Base-by-base conservation (phyloP, 208 protist genomes). In the Jaenimonas drosophilae region DNA sequence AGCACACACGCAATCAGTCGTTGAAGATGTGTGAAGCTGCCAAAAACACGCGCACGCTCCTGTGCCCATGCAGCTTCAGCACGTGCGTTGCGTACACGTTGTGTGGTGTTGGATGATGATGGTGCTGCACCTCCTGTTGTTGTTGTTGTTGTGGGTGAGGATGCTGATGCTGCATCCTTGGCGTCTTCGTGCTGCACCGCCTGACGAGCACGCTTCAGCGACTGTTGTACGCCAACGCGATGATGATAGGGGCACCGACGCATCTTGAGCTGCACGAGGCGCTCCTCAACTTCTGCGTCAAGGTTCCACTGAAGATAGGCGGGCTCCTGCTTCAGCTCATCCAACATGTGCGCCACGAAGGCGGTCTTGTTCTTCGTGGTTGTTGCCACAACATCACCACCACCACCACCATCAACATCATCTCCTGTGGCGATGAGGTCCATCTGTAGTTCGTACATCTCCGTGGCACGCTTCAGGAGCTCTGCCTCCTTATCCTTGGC, bases 231-330 rank as follows among this genome's bases (percentile, higher is more conserved):
- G 25, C 70, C 64, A 0, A 41, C 57, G 11, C 64, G 64, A 40
- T 91, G 76, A 6, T 57, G 68, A 53, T 54, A 91, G 4, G 38
- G 47, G 48, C 82, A 91, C 17, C 51, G 66, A 5, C 56, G 59
- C 19, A 77, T 29, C 4, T 54, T 17, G 36, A 57, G 49, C 30
- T 51, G 41, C 14, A 84, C 65, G 66, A 91, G 66, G 17, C 44
- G 45, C 55, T 79, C 74, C 39, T 59, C 70, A 12, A 88, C 65
- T 17, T 54, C 78, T 17, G 63, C 70, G 31, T 91, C 78, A 5
- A 91, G 57, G 50, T 68, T 86, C 79, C 83, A 91, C 44, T 82
- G 64, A 27, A 62, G 49, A 40, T 88, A 91, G 20, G 59, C 64
- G 26, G 70, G 60, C 59, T 88, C 76, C 50, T 63, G 45, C 59